A percentile compares a stretch with the other conserved stretches of the same genome.
Evolutionary conservation across 768 basidiomycete genomes (phyloP).

Genomic region (Russula ochroleuca): DNA sequence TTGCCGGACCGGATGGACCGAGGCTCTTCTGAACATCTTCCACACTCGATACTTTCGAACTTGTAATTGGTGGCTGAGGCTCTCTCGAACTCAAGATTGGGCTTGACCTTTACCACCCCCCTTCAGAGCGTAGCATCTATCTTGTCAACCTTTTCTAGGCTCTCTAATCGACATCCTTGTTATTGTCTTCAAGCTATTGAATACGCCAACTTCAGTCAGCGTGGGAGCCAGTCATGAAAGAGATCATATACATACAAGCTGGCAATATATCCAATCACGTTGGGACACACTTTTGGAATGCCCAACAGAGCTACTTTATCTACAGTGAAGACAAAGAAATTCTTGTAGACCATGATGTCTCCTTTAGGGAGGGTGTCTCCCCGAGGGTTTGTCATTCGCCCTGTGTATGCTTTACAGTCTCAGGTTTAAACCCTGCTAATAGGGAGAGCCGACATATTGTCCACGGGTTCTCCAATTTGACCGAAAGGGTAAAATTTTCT

Average conservation of each 20-base stretch:
- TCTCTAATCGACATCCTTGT: not conserved
- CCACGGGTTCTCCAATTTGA: conserved; percentile 68
- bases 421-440: not conserved
- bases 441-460: conserved; percentile 49
- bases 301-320: conserved; percentile 65
- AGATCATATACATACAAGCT: conserved; percentile 76
- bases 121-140: not conserved
- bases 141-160: not conserved
- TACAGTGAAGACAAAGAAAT: conserved; percentile 37
- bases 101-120: not conserved
- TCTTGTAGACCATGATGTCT: conserved; percentile 50
- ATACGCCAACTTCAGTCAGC: not conserved
- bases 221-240: conserved; percentile 48
- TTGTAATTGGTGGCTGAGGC: not conserved
- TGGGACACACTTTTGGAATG: conserved; percentile 80
- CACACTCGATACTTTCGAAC: not conserved
- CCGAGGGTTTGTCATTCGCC: conserved; percentile 40
- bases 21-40: too few species aligned
- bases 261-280: conserved; percentile 61
- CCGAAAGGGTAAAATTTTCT: conserved; percentile 48
- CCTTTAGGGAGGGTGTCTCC: conserved; percentile 60
- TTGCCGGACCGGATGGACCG: not conserved
- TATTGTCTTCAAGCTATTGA: too few species aligned
- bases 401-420: conserved; percentile 17
- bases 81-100: not conserved